phyloP scores from a whole-genome alignment of 78 protist species.

The Speleostelium caveatum region DNA sequence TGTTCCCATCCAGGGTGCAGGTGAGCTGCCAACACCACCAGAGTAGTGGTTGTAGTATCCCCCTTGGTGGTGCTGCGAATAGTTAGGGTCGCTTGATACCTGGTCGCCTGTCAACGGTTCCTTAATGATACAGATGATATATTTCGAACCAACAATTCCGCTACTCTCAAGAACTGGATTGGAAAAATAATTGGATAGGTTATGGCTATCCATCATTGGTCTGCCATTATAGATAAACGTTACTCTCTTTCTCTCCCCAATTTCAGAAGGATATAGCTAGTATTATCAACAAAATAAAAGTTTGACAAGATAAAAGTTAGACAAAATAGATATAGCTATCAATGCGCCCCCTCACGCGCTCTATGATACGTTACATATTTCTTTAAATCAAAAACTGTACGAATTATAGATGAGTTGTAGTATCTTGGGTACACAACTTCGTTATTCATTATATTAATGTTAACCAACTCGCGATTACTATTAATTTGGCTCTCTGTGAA shows the following conservation, averaged over 20 bases:
- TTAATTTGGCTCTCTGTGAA: too few relatives aligned
- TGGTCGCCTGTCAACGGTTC: conserved; percentile 43
- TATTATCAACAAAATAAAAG: not conserved
- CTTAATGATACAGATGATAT: conserved; percentile 38
- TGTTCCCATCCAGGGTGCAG: conserved; percentile 38
- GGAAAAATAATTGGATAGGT: not conserved
- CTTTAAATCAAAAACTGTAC: conserved; percentile 44
- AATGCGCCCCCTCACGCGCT: not conserved
- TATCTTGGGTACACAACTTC: conserved; percentile 30
- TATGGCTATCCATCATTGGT: conserved; percentile 44
- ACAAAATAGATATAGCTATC: too few relatives aligned
- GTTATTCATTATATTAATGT: conserved; percentile 24
- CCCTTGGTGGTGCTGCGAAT: not conserved
- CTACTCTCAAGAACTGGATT: not conserved
- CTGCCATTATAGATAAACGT: conserved; percentile 58
- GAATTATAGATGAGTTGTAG: conserved; percentile 1
- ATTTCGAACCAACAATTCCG: not conserved
- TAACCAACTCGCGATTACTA: conserved; percentile 30
- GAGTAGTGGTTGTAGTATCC: not conserved
- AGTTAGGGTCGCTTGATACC: conserved; percentile 25
- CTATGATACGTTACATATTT: conserved; percentile 30
- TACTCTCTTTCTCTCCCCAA: conserved; percentile 12
- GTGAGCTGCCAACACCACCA: not conserved
- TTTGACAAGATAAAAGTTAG: too few relatives aligned
- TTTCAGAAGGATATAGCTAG: conserved; percentile 52